These are phyloP conservation scores for Colletotrichum incanum DNA, from an alignment of 2,329 filamentous ascomycete species.

Conservation along the genomic window DNA sequence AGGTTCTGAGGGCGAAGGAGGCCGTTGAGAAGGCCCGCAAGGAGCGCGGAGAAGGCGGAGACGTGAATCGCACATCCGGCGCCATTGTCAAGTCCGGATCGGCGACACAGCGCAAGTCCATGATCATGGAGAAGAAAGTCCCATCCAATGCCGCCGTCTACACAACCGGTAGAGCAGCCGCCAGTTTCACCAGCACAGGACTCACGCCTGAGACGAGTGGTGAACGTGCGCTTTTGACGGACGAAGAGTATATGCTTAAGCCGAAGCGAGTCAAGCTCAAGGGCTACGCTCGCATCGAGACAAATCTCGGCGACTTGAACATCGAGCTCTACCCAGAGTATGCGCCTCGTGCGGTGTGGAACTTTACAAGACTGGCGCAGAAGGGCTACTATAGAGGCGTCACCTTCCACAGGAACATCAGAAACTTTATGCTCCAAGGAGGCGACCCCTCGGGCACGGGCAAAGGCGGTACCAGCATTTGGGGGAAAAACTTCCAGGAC, in stretches of 20 bases:
- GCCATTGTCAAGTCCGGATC: slow-evolving; percentile 57
- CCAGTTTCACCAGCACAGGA: slow-evolving; percentile 95
- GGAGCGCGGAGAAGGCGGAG: slow-evolving; percentile 74
- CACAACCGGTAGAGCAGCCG: slow-evolving; percentile 91
- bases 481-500: slow-evolving; percentile 95
- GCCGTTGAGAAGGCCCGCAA: slow-evolving; percentile 92
- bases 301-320: slow-evolving; percentile 87
- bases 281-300: slow-evolving; percentile 92
- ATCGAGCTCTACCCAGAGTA: slow-evolving; percentile 92
- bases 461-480: slow-evolving; percentile 89
- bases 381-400: slow-evolving; percentile 91
- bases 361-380: slow-evolving; percentile 90
- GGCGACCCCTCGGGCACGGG: slow-evolving; percentile 95
- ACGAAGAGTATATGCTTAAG: slow-evolving; percentile 97
- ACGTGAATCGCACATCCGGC: slow-evolving; percentile 69
- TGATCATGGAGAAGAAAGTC: slow-evolving; percentile 71
- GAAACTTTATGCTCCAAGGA: slow-evolving; percentile 97
- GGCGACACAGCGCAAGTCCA: slow-evolving; percentile 55
- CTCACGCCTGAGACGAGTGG: slow-evolving; percentile 92
- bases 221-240: slow-evolving; percentile 87
- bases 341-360: slow-evolving; percentile 95
- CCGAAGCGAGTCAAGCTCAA: slow-evolving; percentile 90
- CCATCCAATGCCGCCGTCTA: slow-evolving; percentile 91
- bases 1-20: slow-evolving; percentile 92
- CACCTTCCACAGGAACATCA: slow-evolving; percentile 92